Base-by-base conservation (phyloP, 768 basidiomycete species). In the Coprinopsis sp. region DNA sequence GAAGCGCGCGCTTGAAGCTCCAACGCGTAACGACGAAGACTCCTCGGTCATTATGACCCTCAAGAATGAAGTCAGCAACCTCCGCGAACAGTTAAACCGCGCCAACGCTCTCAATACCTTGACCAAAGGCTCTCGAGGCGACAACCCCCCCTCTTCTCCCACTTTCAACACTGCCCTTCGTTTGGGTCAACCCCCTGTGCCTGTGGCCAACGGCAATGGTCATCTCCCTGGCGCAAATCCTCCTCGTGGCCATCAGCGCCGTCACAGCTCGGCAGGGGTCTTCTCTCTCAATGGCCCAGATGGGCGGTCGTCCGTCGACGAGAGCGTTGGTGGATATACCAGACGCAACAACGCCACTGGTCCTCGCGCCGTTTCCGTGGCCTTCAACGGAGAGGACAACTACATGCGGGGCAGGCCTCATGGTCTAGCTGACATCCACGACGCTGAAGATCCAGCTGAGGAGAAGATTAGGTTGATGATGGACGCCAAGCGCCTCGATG, bases 391-490 rank as follows among this genome's bases (percentile, higher is more conserved):
- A 31, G 84, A 89, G 60, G 88, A 91, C 52, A 81, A 79, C 46
- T 72, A 74, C 42, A 72, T 85, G 49, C 80, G 83, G 42, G 76
- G 77, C 61, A 78, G 84, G 41, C 68, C 71, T 30, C 78, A 82
- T 49, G 84, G 87, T 29, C 67, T 87, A 30, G 69, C 84, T 11
- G 82, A 87, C 53, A 85, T 91, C 47, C 76, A 78, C 38, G 77
- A 79, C 57, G 82, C 82, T 50, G 91, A 97, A 55, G 90, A 93
- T 64, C 83, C 91, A 6, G 85, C 89, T 0, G 94, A 97, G 64
- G 94, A 97, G 72, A 95, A 97, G 69, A 91, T 96, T 54, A 74
- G 86, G 44, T 73, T 96, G 38, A 86, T 99, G 77, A 88, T 93
- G 59, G 91, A 97, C 53, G 76, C 82, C 51, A 90, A 87, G 62